Conservation (phyloP, 768 basidiomycete species). For the Austroboletus eburneus region DNA sequence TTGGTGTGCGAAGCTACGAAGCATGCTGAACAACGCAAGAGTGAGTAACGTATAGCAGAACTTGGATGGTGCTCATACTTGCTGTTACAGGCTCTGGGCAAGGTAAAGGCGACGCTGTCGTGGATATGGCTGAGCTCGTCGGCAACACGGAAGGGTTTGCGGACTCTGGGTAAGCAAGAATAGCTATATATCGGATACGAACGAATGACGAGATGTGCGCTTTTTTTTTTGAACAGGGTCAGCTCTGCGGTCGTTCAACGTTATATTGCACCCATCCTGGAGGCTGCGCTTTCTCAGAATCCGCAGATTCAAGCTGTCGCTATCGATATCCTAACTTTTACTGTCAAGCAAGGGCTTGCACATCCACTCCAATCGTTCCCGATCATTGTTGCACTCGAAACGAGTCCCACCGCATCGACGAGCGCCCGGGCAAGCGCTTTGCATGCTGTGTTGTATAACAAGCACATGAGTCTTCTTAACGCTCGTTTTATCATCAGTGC, state of each 20-base stretch:
- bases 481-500: slow-evolving; percentile 81
- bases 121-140: slow-evolving; percentile 91
- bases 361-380: slow-evolving; percentile 96
- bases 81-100: slow-evolving; percentile 14
- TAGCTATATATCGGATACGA: neutral
- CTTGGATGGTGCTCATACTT: neutral
- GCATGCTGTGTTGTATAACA: slow-evolving; percentile 78
- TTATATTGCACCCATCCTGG: slow-evolving; percentile 77
- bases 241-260: slow-evolving; percentile 94
- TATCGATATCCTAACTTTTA: slow-evolving; percentile 88
- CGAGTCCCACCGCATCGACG: slow-evolving; percentile 56
- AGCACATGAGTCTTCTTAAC: slow-evolving; percentile 87
- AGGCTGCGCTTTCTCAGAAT: slow-evolving; percentile 72
- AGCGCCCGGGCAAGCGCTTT: slow-evolving; percentile 75
- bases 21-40: slow-evolving; percentile 67
- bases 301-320: slow-evolving; percentile 74
- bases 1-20: slow-evolving; percentile 79
- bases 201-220: too few relatives aligned
- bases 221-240: slow-evolving; percentile 67
- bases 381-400: slow-evolving; percentile 90
- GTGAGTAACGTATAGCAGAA: slow-evolving; percentile 27
- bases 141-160: slow-evolving; percentile 96
- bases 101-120: slow-evolving; percentile 35
- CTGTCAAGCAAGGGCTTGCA: slow-evolving; percentile 91
- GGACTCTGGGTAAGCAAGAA: slow-evolving; percentile 81